Evolutionary conservation across 116 monocot genomes (phyloP).

Genomic region (Iris pallida): DNA sequence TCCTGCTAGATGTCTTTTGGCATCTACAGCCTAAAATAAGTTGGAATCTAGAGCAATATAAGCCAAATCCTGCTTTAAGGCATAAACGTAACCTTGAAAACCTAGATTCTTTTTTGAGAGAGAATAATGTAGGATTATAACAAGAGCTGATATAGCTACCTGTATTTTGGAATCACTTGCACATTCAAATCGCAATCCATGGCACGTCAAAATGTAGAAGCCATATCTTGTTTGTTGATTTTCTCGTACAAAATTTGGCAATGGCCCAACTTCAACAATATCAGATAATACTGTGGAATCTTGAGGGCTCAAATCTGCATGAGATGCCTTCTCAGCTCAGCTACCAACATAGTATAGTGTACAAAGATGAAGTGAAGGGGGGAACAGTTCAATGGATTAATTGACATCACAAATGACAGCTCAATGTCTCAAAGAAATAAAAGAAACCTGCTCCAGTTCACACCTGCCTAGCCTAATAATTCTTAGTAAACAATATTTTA

Average conservation of each 20-base stretch:
- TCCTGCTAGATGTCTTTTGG: not conserved
- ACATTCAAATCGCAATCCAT: constrained; percentile 77
- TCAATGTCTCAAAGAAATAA: not conserved
- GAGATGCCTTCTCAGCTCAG: not conserved
- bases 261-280: constrained; percentile 61
- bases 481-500: not conserved
- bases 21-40: not conserved
- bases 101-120: not conserved
- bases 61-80: too few species aligned
- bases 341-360: not conserved
- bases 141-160: constrained; percentile 22
- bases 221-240: constrained; percentile 46
- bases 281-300: constrained; percentile 76
- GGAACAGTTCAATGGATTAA: too few species aligned
- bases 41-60: not conserved
- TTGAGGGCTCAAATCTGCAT: constrained; percentile 90
- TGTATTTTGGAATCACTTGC: constrained; percentile 65
- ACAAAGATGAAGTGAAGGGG: not conserved
- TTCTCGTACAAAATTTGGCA: constrained; percentile 48
- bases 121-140: not conserved
- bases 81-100: not conserved
- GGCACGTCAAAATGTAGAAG: constrained; percentile 64
- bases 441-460: not conserved
- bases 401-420: too few species aligned
- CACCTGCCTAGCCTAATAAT: not conserved